phyloP scores from a whole-genome alignment of 2,329 filamentous ascomycete species.

The Trichophyton schoenleinii region DNA sequence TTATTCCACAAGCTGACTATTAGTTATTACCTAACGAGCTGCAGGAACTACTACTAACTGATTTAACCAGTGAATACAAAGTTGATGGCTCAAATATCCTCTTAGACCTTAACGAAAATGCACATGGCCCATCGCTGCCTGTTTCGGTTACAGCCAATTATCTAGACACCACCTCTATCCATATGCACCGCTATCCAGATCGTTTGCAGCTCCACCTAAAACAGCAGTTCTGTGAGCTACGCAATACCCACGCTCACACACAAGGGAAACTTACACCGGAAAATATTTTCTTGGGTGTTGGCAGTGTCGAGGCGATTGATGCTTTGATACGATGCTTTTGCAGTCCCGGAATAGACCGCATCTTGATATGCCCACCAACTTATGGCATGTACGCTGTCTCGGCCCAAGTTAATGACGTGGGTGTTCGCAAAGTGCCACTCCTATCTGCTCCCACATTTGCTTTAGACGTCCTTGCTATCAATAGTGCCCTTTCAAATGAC shows the following conservation, averaged over 20 bases:
- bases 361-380: slow-evolving; percentile 88
- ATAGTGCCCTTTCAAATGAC: slow-evolving; percentile 50
- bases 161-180: no score
- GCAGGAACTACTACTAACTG: slow-evolving; percentile 21
- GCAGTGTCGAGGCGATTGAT: slow-evolving; percentile 94
- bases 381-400: slow-evolving; percentile 98
- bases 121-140: slow-evolving; percentile 90
- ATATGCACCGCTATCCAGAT: no score
- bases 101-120: slow-evolving; percentile 96
- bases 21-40: no score
- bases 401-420: slow-evolving; percentile 84
- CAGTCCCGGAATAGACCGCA: slow-evolving; percentile 70
- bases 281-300: slow-evolving; percentile 88
- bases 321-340: slow-evolving; percentile 89
- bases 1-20: background rate
- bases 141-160: no score
- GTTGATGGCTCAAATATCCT: slow-evolving; percentile 93
- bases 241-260: slow-evolving; percentile 73
- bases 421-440: slow-evolving; percentile 78
- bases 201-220: slow-evolving; percentile 73
- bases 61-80: slow-evolving; percentile 88
- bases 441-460: slow-evolving; percentile 57
- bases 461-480: no score
- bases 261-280: slow-evolving; percentile 58
- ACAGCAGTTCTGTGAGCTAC: slow-evolving; percentile 69